phyloP scores from a whole-genome alignment of 345 rosid species.

The Mercurialis annua region DNA sequence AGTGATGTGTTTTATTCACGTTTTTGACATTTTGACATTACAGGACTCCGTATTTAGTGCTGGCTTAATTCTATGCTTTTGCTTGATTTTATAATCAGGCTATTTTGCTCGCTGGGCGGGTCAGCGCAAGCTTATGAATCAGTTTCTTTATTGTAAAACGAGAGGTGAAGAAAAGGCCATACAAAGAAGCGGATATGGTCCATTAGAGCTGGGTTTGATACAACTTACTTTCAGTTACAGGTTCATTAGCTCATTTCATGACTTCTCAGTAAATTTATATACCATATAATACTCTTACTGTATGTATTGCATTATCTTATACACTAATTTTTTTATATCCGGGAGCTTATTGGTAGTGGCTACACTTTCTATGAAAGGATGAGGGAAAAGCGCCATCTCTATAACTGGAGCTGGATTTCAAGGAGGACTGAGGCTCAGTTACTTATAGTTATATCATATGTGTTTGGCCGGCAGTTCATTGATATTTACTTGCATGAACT shows the following conservation, averaged over 20 bases:
- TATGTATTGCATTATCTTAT: too few relatives aligned
- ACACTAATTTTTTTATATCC: background rate
- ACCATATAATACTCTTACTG: background rate
- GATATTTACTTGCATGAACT: constrained; percentile 6
- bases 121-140: constrained; percentile 67
- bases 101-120: constrained; percentile 98
- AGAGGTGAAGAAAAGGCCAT: constrained; percentile 22
- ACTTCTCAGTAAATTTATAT: background rate
- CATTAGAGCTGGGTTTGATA: constrained; percentile 96
- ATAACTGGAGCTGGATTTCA: constrained; percentile 95
- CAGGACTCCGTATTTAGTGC: background rate
- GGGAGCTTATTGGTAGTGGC: background rate
- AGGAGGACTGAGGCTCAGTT: constrained; percentile 56
- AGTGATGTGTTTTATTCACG: too few relatives aligned
- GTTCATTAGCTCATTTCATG: constrained; percentile 34
- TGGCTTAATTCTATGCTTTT: background rate
- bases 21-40: background rate
- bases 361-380: constrained; percentile 46
- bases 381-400: constrained; percentile 75
- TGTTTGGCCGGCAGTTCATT: background rate
- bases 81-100: constrained; percentile 41
- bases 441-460: background rate
- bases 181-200: constrained; percentile 80
- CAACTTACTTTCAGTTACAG: constrained; percentile 81
- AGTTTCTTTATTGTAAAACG: constrained; percentile 59